A percentile compares a stretch with the other conserved stretches of the same genome.
Evolutionary conservation across 495 filamentous ascomycete species (phyloP).

Genomic region (Aspergillus steynii): DNA sequence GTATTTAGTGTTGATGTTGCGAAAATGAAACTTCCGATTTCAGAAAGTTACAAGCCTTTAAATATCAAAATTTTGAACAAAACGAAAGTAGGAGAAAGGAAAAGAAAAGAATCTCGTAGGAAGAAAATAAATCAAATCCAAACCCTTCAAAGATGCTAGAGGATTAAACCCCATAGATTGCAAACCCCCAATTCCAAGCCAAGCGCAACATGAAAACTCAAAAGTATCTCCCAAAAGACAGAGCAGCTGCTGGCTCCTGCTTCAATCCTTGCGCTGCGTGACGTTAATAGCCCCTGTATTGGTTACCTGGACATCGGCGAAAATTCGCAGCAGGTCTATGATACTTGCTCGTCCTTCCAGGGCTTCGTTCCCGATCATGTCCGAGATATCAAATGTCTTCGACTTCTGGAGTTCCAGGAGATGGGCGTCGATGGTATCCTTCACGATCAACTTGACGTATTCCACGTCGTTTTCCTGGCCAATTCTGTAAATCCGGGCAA

Average conservation of each 20-base stretch:
- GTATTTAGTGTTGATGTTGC: too few relatives aligned
- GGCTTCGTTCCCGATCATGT: slow-evolving; percentile 27
- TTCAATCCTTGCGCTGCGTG: not conserved
- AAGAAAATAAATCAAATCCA: not conserved
- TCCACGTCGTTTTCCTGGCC: slow-evolving; percentile 58
- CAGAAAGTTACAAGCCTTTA: too few relatives aligned
- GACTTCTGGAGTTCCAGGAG: slow-evolving; percentile 42
- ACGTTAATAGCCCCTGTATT: not conserved
- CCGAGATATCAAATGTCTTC: slow-evolving; percentile 28
- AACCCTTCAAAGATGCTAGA: not conserved
- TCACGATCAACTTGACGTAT: slow-evolving; percentile 51
- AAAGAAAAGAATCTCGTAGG: not conserved
- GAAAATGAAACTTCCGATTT: too few relatives aligned
- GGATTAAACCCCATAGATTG: not conserved
- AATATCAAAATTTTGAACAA: not conserved
- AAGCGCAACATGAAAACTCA: not conserved
- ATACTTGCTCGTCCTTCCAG: slow-evolving; percentile 10
- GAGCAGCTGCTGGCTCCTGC: too few relatives aligned
- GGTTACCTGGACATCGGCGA: slow-evolving; percentile 14
- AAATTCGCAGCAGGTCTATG: slow-evolving; percentile 17
- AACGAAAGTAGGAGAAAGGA: not conserved
- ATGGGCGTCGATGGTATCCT: slow-evolving; percentile 51
- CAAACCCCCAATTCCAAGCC: not conserved
- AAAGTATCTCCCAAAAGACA: too few relatives aligned
- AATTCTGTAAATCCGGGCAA: slow-evolving; percentile 62